phyloP scores from a whole-genome alignment of 2,329 filamentous ascomycete species.

The Fusarium sp. region DNA sequence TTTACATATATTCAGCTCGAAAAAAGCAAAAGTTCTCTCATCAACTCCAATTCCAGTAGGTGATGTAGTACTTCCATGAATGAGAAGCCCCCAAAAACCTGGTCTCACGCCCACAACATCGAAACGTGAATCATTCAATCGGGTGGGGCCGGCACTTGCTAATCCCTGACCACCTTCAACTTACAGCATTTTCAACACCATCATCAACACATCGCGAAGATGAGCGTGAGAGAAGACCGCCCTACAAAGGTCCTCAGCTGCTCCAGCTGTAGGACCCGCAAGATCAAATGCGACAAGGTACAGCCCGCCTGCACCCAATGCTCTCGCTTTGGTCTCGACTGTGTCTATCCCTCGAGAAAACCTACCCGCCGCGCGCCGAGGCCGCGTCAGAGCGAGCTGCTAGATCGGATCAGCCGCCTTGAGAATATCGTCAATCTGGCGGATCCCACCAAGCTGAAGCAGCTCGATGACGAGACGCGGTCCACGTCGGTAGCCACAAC shows the following conservation, averaged over 20 bases:
- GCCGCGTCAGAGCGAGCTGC: conserved; percentile 58
- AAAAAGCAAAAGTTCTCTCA: neutral
- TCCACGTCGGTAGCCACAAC: neutral
- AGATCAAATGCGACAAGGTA: conserved; percentile 70
- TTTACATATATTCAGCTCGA: neutral
- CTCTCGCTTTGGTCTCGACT: conserved; percentile 60
- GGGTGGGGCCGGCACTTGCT: conserved; percentile 28
- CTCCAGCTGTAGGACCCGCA: conserved; percentile 72
- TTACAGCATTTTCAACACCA: conserved; percentile 21
- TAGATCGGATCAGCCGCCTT: conserved; percentile 58
- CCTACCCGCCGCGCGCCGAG: conserved; percentile 56
- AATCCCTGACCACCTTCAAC: conserved; percentile 14
- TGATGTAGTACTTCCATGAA: neutral
- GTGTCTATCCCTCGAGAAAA: conserved; percentile 60
- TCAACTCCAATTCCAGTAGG: neutral
- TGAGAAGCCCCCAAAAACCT: neutral
- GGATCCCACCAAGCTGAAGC: conserved; percentile 48
- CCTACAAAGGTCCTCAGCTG: conserved; percentile 61
- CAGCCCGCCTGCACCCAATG: conserved; percentile 67
- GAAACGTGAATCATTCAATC: conserved; percentile 18
- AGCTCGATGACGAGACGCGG: conserved; percentile 39
- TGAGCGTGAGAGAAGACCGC: conserved; percentile 36
- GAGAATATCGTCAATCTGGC: conserved; percentile 61
- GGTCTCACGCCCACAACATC: conserved; percentile 27
- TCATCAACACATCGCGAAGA: conserved; percentile 12